phyloP scores from a whole-genome alignment of 2,329 filamentous ascomycete species.

The Dryadomyces sulphureus region DNA sequence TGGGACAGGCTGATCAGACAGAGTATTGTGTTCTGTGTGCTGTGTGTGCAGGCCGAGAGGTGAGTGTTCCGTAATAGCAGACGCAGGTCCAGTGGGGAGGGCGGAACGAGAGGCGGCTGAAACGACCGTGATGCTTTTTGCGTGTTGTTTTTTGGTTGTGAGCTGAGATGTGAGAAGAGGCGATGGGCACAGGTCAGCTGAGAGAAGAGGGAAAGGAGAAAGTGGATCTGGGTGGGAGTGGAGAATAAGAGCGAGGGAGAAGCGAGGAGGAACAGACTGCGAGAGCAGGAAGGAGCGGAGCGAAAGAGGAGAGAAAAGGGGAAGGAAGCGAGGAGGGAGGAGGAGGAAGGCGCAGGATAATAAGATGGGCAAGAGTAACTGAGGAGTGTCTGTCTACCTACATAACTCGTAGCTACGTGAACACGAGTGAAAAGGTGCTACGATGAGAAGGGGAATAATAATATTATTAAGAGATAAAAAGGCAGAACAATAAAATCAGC shows the following conservation, averaged over 20 bases:
- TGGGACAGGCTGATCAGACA: background rate
- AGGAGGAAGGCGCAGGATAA: background rate
- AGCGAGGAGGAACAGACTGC: background rate
- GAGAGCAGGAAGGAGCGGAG: background rate
- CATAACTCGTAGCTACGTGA: background rate
- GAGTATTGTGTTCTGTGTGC: too few species aligned
- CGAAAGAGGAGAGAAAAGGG: background rate
- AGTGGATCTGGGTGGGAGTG: background rate
- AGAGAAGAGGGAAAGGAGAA: background rate
- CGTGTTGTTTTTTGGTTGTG: too few species aligned
- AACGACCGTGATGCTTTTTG: too few species aligned
- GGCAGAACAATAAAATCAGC: conserved; percentile 2
- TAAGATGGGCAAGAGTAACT: conserved; percentile 1
- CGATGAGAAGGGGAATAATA: background rate
- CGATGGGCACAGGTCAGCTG: too few species aligned
- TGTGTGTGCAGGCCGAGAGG: too few species aligned
- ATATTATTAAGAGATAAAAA: background rate
- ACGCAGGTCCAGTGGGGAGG: too few species aligned
- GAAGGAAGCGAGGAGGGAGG: background rate
- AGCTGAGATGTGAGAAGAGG: too few species aligned
- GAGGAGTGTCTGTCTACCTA: conserved; percentile 1
- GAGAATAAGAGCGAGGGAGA: background rate
- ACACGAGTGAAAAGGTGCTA: background rate
- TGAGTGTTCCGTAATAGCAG: too few species aligned
- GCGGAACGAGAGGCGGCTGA: background rate